A percentile compares a stretch with the other conserved stretches of the same genome.
These are phyloP conservation scores for Ophiostoma sp. DNA, from an alignment of 2,329 filamentous ascomycete species.

Conservation along the genomic window DNA sequence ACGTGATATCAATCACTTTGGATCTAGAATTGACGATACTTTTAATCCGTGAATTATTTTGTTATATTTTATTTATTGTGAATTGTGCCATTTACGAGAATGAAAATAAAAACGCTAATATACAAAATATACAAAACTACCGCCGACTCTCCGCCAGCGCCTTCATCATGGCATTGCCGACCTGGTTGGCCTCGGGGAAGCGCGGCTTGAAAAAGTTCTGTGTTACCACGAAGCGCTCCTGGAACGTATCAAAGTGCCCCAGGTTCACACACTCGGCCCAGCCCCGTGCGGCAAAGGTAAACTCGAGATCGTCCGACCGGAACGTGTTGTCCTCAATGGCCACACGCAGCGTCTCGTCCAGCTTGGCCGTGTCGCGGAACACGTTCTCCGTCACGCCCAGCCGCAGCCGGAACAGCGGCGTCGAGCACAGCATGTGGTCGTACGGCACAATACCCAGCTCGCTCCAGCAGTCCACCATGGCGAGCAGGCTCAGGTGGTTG, in stretches of 20 bases:
- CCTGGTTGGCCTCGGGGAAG: constrained; percentile 77
- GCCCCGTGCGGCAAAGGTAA: constrained; percentile 90
- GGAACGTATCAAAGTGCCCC: constrained; percentile 88
- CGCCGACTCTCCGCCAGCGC: constrained; percentile 80
- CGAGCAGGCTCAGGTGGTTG: constrained; percentile 87
- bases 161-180: constrained; percentile 97
- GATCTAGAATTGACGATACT: too few relatives aligned
- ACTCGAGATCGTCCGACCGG: constrained; percentile 92
- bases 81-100: too few relatives aligned
- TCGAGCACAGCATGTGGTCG: constrained; percentile 99
- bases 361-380: constrained; percentile 73
- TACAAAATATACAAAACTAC: constrained; percentile 26
- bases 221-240: constrained; percentile 83
- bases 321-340: constrained; percentile 88
- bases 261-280: constrained; percentile 93
- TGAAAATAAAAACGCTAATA: neutral
- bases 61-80: too few relatives aligned
- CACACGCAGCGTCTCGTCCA: constrained; percentile 79
- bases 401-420: constrained; percentile 93
- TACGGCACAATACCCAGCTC: constrained; percentile 90
- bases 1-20: neutral
- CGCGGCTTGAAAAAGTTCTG: constrained; percentile 87
- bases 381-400: constrained; percentile 95
- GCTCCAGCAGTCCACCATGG: constrained; percentile 98
- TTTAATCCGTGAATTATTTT: too few relatives aligned